A percentile compares a stretch with the other conserved stretches of the same genome.
phyloP scores from a whole-genome alignment of 306 rosid genomes.

The Malus sieversii region DNA sequence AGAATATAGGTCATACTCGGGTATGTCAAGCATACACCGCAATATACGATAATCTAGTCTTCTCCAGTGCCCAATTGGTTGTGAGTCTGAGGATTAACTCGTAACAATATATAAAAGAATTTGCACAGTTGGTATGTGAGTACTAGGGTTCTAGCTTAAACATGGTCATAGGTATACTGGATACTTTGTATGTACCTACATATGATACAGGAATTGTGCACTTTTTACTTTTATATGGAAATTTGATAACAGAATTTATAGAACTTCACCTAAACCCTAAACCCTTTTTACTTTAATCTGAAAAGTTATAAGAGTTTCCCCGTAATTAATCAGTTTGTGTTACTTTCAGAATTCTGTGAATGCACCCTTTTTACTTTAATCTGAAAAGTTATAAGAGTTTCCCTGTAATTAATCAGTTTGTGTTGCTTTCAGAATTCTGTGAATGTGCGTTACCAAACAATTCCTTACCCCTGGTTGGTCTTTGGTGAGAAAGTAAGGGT shows the following conservation, averaged over 20 bases:
- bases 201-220: background rate
- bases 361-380: conserved; percentile 22
- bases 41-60: background rate
- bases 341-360: conserved; percentile 84
- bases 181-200: background rate
- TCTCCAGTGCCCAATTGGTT: background rate
- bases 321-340: conserved; percentile 12
- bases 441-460: conserved; percentile 84
- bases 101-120: background rate
- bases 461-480: conserved; percentile 95
- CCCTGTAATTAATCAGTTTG: background rate
- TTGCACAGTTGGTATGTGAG: background rate
- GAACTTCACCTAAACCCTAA: too few species aligned
- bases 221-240: background rate
- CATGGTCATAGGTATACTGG: background rate
- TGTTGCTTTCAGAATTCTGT: conserved; percentile 77
- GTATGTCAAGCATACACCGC: background rate
- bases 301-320: background rate
- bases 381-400: background rate
- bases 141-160: background rate
- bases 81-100: background rate
- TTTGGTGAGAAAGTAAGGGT: conserved; percentile 94
- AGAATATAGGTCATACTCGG: background rate
- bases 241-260: background rate
- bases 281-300: background rate